Percentiles rank a stretch among this genome's conserved stretches.
Evolutionary conservation across 345 rosid species (phyloP).

Genomic region (Syzygium aqueum): DNA sequence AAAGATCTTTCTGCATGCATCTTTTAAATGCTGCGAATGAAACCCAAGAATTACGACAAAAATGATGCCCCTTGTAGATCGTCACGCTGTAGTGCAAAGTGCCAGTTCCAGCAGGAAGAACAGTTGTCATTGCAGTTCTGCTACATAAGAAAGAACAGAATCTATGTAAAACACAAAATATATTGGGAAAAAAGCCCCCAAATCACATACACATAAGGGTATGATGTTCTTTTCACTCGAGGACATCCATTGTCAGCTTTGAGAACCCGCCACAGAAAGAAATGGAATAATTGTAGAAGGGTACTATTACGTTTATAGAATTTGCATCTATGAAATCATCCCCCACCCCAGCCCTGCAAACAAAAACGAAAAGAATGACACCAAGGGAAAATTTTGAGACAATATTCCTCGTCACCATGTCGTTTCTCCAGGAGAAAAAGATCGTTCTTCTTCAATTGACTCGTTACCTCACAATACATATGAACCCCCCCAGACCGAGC

Average conservation of each 20-base stretch:
- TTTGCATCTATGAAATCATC: neutral
- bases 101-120: conserved; percentile 38
- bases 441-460: neutral
- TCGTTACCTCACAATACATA: neutral
- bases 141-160: conserved; percentile 5
- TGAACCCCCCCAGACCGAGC: neutral
- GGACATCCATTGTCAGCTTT: neutral
- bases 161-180: neutral
- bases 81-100: conserved; percentile 23
- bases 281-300: neutral
- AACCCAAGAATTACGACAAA: conserved; percentile 25
- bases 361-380: neutral
- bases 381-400: neutral
- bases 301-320: neutral
- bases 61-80: conserved; percentile 20
- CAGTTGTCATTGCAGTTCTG: conserved; percentile 39
- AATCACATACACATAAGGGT: neutral
- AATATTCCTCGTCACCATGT: neutral
- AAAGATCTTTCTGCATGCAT: conserved; percentile 36
- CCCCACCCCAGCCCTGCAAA: neutral
- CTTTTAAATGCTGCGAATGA: conserved; percentile 27
- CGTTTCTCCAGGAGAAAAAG: neutral
- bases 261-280: neutral
- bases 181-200: neutral
- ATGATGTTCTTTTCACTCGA: neutral